Conservation (phyloP, 2,329 filamentous ascomycete genomes). For the Penicillium griseofulvum region DNA sequence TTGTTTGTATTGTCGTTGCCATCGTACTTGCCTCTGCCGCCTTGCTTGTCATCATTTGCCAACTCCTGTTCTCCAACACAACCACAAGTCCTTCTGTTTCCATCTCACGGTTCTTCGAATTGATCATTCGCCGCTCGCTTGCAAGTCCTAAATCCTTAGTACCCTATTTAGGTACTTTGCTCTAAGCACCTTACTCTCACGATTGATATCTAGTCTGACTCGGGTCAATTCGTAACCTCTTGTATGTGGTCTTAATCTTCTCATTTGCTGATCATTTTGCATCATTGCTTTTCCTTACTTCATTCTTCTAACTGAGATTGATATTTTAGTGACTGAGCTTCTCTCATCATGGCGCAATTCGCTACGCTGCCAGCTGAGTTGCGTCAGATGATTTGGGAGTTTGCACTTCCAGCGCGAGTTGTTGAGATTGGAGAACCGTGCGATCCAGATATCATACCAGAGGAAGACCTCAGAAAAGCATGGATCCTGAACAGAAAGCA, state of each 20-base stretch:
- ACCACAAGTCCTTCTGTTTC: background rate
- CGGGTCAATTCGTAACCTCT: background rate
- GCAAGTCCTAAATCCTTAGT: too few species aligned
- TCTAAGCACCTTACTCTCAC: background rate
- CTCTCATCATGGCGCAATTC: background rate
- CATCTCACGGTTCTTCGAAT: background rate
- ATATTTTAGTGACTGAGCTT: background rate
- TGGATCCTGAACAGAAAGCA: background rate
- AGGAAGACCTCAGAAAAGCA: background rate
- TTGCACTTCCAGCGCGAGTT: background rate
- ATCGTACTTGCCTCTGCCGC: background rate
- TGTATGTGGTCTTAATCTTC: background rate
- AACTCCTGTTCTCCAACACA: background rate
- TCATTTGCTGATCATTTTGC: background rate
- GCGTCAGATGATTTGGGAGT: conserved; percentile 1
- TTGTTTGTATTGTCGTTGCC: background rate
- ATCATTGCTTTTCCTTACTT: background rate
- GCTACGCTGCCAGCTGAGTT: background rate
- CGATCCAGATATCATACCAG: conserved; percentile 4
- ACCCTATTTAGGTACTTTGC: background rate
- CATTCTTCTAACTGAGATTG: background rate
- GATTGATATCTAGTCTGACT: background rate
- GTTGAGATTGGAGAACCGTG: conserved; percentile 1
- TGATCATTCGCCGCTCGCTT: background rate
- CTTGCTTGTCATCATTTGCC: background rate